phyloP scores from a whole-genome alignment of 257 asterid species.

The Gardenia jasminoides region DNA sequence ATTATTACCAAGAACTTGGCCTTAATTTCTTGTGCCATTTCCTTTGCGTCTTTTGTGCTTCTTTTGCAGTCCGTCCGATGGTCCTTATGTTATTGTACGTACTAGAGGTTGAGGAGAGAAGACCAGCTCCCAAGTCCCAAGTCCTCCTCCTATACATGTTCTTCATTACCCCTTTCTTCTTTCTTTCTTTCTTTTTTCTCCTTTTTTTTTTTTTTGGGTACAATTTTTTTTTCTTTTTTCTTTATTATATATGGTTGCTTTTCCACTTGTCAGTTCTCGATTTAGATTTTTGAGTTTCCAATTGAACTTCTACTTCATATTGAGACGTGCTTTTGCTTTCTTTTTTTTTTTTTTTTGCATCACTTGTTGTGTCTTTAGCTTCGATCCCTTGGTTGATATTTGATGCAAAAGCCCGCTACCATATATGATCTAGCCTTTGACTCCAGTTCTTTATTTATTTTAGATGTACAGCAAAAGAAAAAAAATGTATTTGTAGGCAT shows the following conservation, averaged over 20 bases:
- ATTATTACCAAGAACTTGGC: conserved; percentile 3
- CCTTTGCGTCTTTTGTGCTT: not conserved
- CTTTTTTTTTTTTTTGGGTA: too few relatives aligned
- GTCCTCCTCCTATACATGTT: not conserved
- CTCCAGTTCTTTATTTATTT: not conserved
- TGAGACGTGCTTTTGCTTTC: not conserved
- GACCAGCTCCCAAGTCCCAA: not conserved
- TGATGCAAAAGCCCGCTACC: not conserved
- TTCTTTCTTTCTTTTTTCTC: too few relatives aligned
- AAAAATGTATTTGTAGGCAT: not conserved
- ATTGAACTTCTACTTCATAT: not conserved
- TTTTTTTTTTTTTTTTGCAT: not conserved
- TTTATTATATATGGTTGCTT: too few relatives aligned
- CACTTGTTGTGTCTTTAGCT: not conserved
- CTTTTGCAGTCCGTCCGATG: not conserved
- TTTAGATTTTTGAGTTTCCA: not conserved
- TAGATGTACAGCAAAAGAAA: not conserved
- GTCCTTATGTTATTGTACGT: not conserved
- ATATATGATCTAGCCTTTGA: not conserved
- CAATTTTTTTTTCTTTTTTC: too few relatives aligned
- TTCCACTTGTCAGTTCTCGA: not conserved
- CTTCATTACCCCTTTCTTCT: not conserved
- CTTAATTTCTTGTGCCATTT: not conserved
- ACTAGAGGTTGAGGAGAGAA: not conserved
- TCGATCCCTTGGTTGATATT: not conserved